Conservation (phyloP, 371 early-diverging fungal species). For the Umbelopsis sp. region DNA sequence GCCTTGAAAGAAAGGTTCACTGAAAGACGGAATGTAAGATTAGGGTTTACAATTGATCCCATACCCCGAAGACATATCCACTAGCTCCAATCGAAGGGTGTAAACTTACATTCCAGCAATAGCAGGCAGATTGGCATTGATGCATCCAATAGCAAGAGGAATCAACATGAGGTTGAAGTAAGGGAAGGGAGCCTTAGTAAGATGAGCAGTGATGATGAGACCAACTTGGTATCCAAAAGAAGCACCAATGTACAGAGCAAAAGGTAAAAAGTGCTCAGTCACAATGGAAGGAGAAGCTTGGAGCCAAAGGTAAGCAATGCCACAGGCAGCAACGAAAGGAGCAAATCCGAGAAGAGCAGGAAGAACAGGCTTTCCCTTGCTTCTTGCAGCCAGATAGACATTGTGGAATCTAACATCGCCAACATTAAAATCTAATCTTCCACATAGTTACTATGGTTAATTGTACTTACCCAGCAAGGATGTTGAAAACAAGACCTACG, state of each 20-base stretch:
- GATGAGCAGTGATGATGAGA: constrained; percentile 86
- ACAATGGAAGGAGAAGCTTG: constrained; percentile 70
- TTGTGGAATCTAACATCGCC: constrained; percentile 49
- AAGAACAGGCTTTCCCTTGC: constrained; percentile 50
- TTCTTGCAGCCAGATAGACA: constrained; percentile 53
- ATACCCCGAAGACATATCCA: no score
- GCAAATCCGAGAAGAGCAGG: constrained; percentile 64
- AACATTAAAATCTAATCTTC: no score
- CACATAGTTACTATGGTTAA: no score
- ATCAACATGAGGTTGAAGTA: constrained; percentile 62
- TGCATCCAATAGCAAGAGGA: constrained; percentile 69
- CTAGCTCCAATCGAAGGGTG: no score
- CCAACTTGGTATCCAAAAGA: constrained; percentile 87
- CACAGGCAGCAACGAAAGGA: constrained; percentile 66
- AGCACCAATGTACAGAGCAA: constrained; percentile 71
- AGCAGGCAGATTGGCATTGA: constrained; percentile 61
- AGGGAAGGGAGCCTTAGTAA: constrained; percentile 81
- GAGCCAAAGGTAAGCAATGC: constrained; percentile 70
- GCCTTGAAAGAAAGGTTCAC: constrained; percentile 42
- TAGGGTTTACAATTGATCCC: no score
- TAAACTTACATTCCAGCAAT: constrained; percentile 52
- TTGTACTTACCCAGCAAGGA: constrained; percentile 54
- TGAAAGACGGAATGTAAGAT: constrained; percentile 15
- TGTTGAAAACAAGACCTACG: constrained; percentile 60
- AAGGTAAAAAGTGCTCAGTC: constrained; percentile 65